Percentiles rank a stretch among this genome's conserved stretches.
Evolutionary conservation across 495 filamentous ascomycete species (phyloP).

Genomic region (Ascodesmis nigricans): DNA sequence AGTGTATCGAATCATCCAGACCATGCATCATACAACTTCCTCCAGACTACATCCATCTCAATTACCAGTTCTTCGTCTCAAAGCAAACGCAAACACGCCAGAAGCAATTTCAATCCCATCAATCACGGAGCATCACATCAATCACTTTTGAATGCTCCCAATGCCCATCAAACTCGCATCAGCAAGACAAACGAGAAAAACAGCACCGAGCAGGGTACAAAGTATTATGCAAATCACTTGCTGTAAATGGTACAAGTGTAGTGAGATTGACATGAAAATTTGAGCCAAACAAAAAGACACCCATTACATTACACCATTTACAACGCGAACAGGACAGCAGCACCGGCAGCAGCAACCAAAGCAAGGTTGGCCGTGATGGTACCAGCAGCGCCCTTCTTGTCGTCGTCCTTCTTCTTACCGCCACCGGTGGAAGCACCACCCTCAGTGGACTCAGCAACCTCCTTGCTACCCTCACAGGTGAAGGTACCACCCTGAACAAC

Average conservation of each 20-base stretch:
- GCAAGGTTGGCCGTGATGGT: slow-evolving; percentile 15
- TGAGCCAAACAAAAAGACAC: slow-evolving; percentile 5
- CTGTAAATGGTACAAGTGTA: too few relatives aligned
- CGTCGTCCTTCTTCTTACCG: neutral
- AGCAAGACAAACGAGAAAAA: slow-evolving; percentile 21
- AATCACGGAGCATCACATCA: slow-evolving; percentile 10
- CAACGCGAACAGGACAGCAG: slow-evolving; percentile 14
- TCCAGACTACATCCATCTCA: slow-evolving; percentile 17
- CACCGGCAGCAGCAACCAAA: slow-evolving; percentile 10
- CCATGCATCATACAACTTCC: slow-evolving; percentile 13
- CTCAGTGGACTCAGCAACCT: slow-evolving; percentile 14
- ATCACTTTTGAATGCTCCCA: slow-evolving; percentile 10
- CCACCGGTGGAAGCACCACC: slow-evolving; percentile 17
- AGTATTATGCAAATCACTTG: too few relatives aligned
- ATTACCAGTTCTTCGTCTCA: slow-evolving; percentile 18
- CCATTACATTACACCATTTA: too few relatives aligned
- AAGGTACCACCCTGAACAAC: slow-evolving; percentile 27
- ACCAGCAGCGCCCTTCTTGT: slow-evolving; percentile 10
- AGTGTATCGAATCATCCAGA: slow-evolving; percentile 6
- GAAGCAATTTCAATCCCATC: slow-evolving; percentile 9
- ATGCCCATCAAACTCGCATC: slow-evolving; percentile 12
- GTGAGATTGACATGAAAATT: slow-evolving; percentile 12
- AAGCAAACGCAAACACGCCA: too few relatives aligned
- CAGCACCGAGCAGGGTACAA: too few relatives aligned
- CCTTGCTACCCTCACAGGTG: slow-evolving; percentile 23